These are phyloP conservation scores for Neurospora sp. DNA, from an alignment of 2,329 filamentous ascomycete species.

Conservation along the genomic window DNA sequence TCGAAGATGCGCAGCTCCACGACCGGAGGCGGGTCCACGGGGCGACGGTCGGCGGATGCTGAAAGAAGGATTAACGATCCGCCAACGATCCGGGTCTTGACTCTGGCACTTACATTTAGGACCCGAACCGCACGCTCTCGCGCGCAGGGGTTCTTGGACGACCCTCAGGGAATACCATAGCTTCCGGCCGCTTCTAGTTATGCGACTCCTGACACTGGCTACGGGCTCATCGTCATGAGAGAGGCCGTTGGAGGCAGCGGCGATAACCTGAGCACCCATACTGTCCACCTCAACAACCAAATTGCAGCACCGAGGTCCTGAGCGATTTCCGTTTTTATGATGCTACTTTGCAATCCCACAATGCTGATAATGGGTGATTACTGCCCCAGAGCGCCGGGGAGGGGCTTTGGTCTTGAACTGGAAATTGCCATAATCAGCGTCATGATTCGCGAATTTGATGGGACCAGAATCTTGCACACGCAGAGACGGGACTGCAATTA, in stretches of 20 bases:
- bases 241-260: slow-evolving; percentile 15
- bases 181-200: slow-evolving; percentile 64
- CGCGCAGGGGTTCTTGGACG: slow-evolving; percentile 88
- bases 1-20: slow-evolving; percentile 84
- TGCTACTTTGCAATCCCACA: neutral
- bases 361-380: neutral
- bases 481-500: neutral
- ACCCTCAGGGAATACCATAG: slow-evolving; percentile 78
- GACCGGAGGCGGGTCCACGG: slow-evolving; percentile 89
- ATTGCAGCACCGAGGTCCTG: neutral
- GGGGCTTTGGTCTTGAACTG: neutral
- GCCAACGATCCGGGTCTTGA: neutral
- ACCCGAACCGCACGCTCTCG: slow-evolving; percentile 88
- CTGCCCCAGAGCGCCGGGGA: neutral
- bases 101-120: slow-evolving; percentile 70
- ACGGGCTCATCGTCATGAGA: slow-evolving; percentile 14
- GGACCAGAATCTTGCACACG: neutral
- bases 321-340: neutral
- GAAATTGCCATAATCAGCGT: neutral
- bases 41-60: slow-evolving; percentile 81
- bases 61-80: slow-evolving; percentile 9
- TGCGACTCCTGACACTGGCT: slow-evolving; percentile 31
- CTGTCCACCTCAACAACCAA: neutral
- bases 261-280: slow-evolving; percentile 18
- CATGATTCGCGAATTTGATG: neutral